Evolutionary conservation across 495 filamentous ascomycete genomes (phyloP), one percentile per base, ranked within the genome.

Genomic region (Penicillium simplicissimum): DNA sequence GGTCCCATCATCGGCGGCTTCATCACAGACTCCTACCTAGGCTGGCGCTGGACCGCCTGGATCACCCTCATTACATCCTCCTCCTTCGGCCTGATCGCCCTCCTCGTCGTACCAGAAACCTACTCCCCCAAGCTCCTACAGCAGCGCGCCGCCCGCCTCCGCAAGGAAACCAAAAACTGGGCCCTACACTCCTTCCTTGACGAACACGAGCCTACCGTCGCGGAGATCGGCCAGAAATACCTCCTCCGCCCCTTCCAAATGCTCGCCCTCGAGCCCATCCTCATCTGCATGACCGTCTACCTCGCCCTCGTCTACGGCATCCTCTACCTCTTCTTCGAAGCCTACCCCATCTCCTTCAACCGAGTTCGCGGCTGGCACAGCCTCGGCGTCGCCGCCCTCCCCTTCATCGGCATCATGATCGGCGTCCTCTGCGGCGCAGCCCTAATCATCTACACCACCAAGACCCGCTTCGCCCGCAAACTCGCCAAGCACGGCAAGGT

Each of bases 31-130:
- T 79, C 74, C 15, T 74, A 82, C 52, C 78, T 88, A 2, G 81
- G 79, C 57, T 89, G 87, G 87, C 75, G 84, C 37, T 90, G 87
- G 85, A 85, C 84, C 0, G 82, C 78, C 13, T 92, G 83, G 81
- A 79, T 89, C 40, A 86, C 83, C 5, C 62, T 84, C n/a, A 87
- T 91, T 60, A 75, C 85, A 42, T 76, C 74, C 0, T 71, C 74
- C 15, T 67, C 79, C 23, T 81, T 84, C 56, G 83, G 83, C 40
- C 58, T 80, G 1, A 42, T 83, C 19, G 74, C 79, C 19, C 73
- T 81, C 14, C 67, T 88, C 37, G 72, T 84, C 51, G 75, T 87
- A 14, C 82, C 82, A 1, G 89, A 91, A 71, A 89, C 88, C 1
- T 87, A 85, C 57, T 72, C 73, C 0, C 80, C 85, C 8, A 76